These are phyloP conservation scores for Baudoinia panamericana DNA, from an alignment of 495 filamentous ascomycete genomes.

Conservation along the genomic window DNA sequence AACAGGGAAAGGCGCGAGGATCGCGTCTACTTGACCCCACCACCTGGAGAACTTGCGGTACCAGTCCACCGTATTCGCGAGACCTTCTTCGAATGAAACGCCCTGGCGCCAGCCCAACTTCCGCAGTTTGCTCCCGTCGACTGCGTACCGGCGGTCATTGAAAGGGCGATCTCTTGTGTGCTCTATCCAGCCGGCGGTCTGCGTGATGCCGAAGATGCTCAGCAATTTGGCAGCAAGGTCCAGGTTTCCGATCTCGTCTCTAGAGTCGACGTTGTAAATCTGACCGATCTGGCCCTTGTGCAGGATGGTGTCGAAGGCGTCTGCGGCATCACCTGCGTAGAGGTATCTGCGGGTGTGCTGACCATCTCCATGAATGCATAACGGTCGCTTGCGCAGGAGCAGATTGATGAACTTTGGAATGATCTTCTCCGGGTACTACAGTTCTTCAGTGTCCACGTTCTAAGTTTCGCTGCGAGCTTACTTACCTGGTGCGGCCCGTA, in stretches of 20 bases:
- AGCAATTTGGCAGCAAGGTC: slow-evolving; percentile 47
- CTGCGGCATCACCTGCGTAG: slow-evolving; percentile 58
- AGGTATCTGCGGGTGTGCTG: slow-evolving; percentile 54
- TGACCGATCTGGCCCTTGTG: slow-evolving; percentile 54
- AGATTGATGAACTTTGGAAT: slow-evolving; percentile 62
- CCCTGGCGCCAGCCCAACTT: slow-evolving; percentile 55
- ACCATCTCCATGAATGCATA: slow-evolving; percentile 59
- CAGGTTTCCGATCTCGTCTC: slow-evolving; percentile 48
- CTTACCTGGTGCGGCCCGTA: slow-evolving; percentile 56
- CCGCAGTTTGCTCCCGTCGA: slow-evolving; percentile 52
- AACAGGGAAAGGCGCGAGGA: slow-evolving; percentile 29
- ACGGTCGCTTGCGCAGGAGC: slow-evolving; percentile 41
- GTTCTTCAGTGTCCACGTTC: too few species aligned
- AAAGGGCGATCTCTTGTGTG: slow-evolving; percentile 59
- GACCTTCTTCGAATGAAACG: slow-evolving; percentile 46
- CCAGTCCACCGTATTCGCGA: slow-evolving; percentile 57
- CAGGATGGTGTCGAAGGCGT: slow-evolving; percentile 64
- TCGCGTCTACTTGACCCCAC: slow-evolving; percentile 61
- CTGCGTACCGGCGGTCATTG: slow-evolving; percentile 57
- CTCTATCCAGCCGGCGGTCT: slow-evolving; percentile 40
- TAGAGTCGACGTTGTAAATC: slow-evolving; percentile 61
- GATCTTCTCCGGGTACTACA: slow-evolving; percentile 57
- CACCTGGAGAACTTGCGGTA: slow-evolving; percentile 50
- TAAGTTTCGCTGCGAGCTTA: too few species aligned
- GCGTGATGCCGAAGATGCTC: slow-evolving; percentile 21